Base-by-base conservation (phyloP, 768 basidiomycete species). In the Chalciporus sphaerocephalus region DNA sequence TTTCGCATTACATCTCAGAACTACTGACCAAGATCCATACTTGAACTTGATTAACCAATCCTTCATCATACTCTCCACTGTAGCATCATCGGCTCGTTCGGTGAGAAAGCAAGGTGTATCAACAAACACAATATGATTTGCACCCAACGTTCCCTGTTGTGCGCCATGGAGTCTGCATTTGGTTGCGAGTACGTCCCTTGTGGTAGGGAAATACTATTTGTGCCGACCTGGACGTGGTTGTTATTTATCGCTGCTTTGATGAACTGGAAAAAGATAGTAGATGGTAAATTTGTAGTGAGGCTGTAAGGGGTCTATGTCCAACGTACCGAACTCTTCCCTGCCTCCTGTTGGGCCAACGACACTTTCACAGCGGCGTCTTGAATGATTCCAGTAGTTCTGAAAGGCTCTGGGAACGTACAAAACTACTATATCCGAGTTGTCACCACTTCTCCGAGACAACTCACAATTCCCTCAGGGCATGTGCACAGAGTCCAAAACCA, bases 41-140 rank as follows among this genome's bases (percentile, higher is more conserved):
- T 11, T n/a, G 35, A 18, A 35, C 24, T 13, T 13, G 1, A 9
- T 5, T 2, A 52, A 13, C 52, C 55, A 53, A 8, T 21, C n/a
- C 1, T 5, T 8, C 1, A 60, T 23, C 42, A n/a, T n/a, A n/a
- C 46, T 44, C 9, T 25, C 4, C 12, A 22, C 25, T 8, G 55
- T 40, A 38, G 57, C 42, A 4, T 28, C 38, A 5, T 38, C 13
- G 7, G 47, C 23, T 15, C 30, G 37, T 18, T 17, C 56, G 1
- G 57, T 58, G 35, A 44, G 39, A 24, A 58, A 59, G 0, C 57
- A 59, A 18, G 59, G 59, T 0, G 54, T 49, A 24, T 60, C 59
- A 4, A 58, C 36, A 18, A 60, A 53, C 7, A 61, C 51, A 9
- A 59, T 42, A 12, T 35, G 40, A 20, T 42, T 42, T 6, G 51